Evolutionary conservation across 371 early-diverging fungal genomes (phyloP), one percentile per base, ranked within the genome.

Genomic region (Funneliformis caledonium): DNA sequence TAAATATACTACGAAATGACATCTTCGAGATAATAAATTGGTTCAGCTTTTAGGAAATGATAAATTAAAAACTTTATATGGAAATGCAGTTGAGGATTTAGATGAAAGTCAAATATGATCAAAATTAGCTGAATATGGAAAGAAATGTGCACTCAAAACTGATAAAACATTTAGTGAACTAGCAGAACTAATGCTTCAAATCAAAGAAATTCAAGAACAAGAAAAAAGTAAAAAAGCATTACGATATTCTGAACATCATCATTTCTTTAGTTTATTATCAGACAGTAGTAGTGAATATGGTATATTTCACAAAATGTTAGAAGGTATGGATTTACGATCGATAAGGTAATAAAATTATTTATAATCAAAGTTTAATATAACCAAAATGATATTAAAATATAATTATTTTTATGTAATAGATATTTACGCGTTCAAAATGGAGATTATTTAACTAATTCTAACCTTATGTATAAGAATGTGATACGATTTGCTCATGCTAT

Each of bases 201-300:
- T 59, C 4, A 59, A 59, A 19, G 60, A 59, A 5, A 59, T 19
- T 19, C 4, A 59, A 59, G 12, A 12, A 10, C 2, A 59, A 59
- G 22, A 10, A 19, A 59, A 59, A 59, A 59, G 22, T 19, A 19
- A 19, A 59, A 59, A 10, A 19, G 60, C 7, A 2, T 59, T 59
- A 59, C 2, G 10, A 59, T 59, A 59, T n/a, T 59, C 60, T 5
- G 4, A 59, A 59, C 60, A 59, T 59, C 22, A 19, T 4, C 60
- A 59, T 59, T 59, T 59, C 14, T 59, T 59, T n/a, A 59, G 60
- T 59, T 59, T 59, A 59, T 59, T 59, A 59, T 59, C 60, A 59
- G 60, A 59, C 4, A 59, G 60, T 10, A 19, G 19, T n/a, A 59
- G 60, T 7, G 60, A 59, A 59, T 59, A 59, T 59, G 5, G 14